Percentiles rank a stretch among this genome's conserved stretches.
Evolutionary conservation across 2,329 filamentous ascomycete genomes (phyloP).

Genomic region (Aspergillus puulaauensis): DNA sequence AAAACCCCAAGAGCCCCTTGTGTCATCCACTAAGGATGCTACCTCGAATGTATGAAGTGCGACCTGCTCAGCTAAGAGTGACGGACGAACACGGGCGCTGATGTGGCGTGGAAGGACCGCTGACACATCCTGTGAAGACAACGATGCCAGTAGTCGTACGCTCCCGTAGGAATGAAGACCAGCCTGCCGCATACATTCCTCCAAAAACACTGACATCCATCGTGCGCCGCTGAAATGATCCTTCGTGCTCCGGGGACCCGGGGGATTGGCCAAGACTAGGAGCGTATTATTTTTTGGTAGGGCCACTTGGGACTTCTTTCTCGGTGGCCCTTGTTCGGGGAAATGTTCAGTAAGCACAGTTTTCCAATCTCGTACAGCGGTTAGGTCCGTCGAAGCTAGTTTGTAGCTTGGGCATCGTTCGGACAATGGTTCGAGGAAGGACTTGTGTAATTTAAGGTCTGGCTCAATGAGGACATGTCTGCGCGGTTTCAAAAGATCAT

Average conservation of each 20-base stretch:
- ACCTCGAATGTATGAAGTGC: slow-evolving; percentile 52
- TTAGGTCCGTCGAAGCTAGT: slow-evolving; percentile 55
- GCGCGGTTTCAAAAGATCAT: slow-evolving; percentile 72
- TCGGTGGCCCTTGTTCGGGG: slow-evolving; percentile 52
- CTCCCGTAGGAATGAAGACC: slow-evolving; percentile 75
- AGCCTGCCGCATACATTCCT: slow-evolving; percentile 55
- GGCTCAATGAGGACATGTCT: slow-evolving; percentile 82
- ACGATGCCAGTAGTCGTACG: slow-evolving; percentile 76
- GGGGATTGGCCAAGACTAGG: slow-evolving; percentile 69
- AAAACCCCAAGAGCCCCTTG: slow-evolving; percentile 19
- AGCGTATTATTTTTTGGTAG: slow-evolving; percentile 67
- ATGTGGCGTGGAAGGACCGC: slow-evolving; percentile 61
- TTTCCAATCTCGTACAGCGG: slow-evolving; percentile 58
- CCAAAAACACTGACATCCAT: slow-evolving; percentile 58
- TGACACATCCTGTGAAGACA: slow-evolving; percentile 60
- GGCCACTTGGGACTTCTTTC: slow-evolving; percentile 39
- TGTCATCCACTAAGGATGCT: slow-evolving; percentile 41
- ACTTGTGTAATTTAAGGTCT: slow-evolving; percentile 56
- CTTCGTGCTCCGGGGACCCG: slow-evolving; percentile 51
- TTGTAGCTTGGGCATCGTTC: slow-evolving; percentile 48
- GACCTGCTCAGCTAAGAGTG: slow-evolving; percentile 60
- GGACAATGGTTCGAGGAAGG: slow-evolving; percentile 61
- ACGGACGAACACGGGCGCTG: slow-evolving; percentile 54
- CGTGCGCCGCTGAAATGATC: slow-evolving; percentile 52
- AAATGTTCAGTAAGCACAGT: slow-evolving; percentile 42